phyloP scores from a whole-genome alignment of 129 eudicot species.

The Scalesia atractyloides region DNA sequence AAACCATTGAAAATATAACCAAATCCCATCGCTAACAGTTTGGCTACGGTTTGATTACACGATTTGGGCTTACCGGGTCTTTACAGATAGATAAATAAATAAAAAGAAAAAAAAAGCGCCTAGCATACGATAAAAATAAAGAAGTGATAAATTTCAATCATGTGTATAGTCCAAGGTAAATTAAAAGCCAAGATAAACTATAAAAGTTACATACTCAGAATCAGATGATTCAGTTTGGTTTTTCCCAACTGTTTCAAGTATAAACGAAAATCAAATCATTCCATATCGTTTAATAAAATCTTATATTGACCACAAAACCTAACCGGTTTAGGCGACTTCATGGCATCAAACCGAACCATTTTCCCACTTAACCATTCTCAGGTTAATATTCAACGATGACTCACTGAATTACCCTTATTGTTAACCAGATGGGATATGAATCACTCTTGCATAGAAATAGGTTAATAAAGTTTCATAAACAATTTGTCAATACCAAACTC shows the following conservation, averaged over 20 bases:
- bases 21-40: not conserved
- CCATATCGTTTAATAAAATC: too few species aligned
- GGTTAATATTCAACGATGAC: not conserved
- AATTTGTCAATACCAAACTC: conserved; percentile 6
- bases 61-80: not conserved
- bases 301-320: too few species aligned
- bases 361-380: not conserved
- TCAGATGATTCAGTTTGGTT: not conserved
- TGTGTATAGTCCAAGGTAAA: not conserved
- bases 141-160: not conserved
- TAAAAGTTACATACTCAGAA: not conserved
- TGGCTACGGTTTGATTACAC: not conserved
- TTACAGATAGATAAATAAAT: too few species aligned
- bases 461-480: conserved; percentile 9
- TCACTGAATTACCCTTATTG: not conserved
- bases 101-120: not conserved
- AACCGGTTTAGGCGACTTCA: too few species aligned
- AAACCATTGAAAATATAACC: not conserved
- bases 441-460: not conserved
- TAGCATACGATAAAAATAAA: not conserved
- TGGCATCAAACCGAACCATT: too few species aligned
- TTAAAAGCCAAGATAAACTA: not conserved
- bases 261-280: not conserved
- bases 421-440: not conserved
- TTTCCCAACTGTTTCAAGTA: not conserved